These are phyloP conservation scores for Amanita jacksonii DNA, from an alignment of 768 basidiomycete species.

Conservation along the genomic window DNA sequence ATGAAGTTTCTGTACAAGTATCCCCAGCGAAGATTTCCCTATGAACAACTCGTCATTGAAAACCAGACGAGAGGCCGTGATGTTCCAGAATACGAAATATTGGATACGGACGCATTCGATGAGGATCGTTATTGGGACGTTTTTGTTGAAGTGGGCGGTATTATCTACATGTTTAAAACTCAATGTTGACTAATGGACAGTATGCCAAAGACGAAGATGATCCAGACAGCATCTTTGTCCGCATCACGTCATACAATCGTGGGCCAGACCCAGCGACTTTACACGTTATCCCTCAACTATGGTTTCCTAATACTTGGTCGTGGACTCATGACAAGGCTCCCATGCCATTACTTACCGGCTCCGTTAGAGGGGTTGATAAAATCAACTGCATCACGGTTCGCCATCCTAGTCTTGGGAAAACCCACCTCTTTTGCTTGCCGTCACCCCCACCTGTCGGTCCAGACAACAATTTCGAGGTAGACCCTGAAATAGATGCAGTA, in stretches of 20 bases:
- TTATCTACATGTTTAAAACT: neutral
- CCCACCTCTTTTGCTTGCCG: conserved; percentile 80
- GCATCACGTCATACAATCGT: conserved; percentile 94
- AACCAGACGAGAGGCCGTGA: conserved; percentile 75
- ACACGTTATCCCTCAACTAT: conserved; percentile 91
- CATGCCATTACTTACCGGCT: conserved; percentile 51
- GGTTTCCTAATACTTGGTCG: conserved; percentile 99
- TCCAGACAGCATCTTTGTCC: conserved; percentile 80
- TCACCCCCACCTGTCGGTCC: conserved; percentile 86
- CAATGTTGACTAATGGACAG: conserved; percentile 26
- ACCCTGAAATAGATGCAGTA: conserved; percentile 58
- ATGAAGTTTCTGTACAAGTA: conserved; percentile 99
- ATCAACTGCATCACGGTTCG: conserved; percentile 57
- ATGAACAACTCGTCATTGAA: conserved; percentile 87
- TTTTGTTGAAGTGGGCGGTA: conserved; percentile 76
- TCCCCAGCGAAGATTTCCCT: conserved; percentile 86
- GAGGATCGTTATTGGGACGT: conserved; percentile 98
- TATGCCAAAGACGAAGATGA: conserved; percentile 97
- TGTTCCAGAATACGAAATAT: conserved; percentile 85
- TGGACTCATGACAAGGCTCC: conserved; percentile 68
- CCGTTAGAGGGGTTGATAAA: conserved; percentile 37
- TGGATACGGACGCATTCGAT: conserved; percentile 88
- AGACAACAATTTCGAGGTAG: conserved; percentile 49
- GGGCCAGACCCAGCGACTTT: conserved; percentile 91
- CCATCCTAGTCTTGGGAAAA: conserved; percentile 68